A percentile compares a stretch with the other conserved stretches of the same genome.
These are phyloP conservation scores for Cryphonectria japonica DNA, from an alignment of 2,329 filamentous ascomycete genomes.

Conservation along the genomic window DNA sequence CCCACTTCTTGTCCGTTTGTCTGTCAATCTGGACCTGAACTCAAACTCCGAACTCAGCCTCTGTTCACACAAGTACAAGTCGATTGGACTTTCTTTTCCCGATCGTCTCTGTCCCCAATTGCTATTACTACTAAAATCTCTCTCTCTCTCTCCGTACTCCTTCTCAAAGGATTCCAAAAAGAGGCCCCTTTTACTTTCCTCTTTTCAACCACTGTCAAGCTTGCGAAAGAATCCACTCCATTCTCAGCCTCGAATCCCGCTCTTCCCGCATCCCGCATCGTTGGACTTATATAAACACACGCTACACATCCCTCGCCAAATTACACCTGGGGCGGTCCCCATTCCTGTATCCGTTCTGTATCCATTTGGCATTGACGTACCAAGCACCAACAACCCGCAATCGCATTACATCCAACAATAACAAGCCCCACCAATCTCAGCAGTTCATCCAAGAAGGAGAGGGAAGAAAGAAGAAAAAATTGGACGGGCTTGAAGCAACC, in stretches of 20 bases:
- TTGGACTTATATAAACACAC: not conserved
- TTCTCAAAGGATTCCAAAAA: not conserved
- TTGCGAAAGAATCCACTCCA: not conserved
- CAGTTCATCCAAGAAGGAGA: not conserved
- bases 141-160: not conserved
- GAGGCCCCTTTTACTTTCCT: not conserved
- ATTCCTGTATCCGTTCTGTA: not conserved
- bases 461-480: not conserved
- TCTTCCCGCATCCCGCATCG: not conserved
- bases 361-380: not conserved
- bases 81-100: not conserved
- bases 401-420: not conserved
- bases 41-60: not conserved
- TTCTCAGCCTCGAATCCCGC: not conserved
- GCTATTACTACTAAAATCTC: not conserved
- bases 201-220: not conserved
- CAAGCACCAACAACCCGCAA: not conserved
- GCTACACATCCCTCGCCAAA: conserved; percentile 3
- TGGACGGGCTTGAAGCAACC: not conserved
- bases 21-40: not conserved
- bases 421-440: not conserved
- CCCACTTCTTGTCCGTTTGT: no score
- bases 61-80: not conserved
- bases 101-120: not conserved
- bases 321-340: conserved; percentile 2